These are phyloP conservation scores for Agapanthus africanus DNA, from an alignment of 106 monocot genomes.

Conservation along the genomic window DNA sequence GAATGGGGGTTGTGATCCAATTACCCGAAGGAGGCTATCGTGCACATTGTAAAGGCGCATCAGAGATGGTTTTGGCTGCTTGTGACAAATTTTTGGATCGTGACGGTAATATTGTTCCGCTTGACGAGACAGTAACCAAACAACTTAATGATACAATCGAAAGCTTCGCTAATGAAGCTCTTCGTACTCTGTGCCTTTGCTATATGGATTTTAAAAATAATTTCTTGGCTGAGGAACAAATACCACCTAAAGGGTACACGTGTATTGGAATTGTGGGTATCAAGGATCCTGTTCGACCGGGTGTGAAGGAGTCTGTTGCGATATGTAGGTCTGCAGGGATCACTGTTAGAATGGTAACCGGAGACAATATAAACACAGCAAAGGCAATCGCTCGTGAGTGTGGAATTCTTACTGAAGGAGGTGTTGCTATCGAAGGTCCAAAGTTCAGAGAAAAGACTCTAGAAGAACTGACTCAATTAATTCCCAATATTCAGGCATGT, in stretches of 20 bases:
- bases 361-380: conserved; percentile 41
- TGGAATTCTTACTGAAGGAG: conserved; percentile 38
- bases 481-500: conserved; percentile 37
- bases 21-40: conserved; percentile 28
- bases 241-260: conserved; percentile 29
- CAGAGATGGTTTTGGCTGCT: conserved; percentile 37
- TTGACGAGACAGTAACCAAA: conserved; percentile 14
- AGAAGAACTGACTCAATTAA: conserved; percentile 30
- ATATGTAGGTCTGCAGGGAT: conserved; percentile 37
- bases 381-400: conserved; percentile 44
- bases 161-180: conserved; percentile 38
- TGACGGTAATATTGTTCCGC: conserved; percentile 25
- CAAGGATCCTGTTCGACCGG: conserved; percentile 41
- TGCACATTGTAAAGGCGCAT: conserved; percentile 42
- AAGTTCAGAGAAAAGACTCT: conserved; percentile 33
- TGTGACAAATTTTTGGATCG: conserved; percentile 31
- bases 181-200: conserved; percentile 33
- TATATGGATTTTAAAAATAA: conserved; percentile 28
- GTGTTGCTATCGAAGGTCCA: conserved; percentile 39
- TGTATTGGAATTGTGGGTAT: conserved; percentile 47
- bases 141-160: conserved; percentile 29
- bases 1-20: conserved; percentile 28
- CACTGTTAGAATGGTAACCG: conserved; percentile 42
- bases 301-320: conserved; percentile 41
- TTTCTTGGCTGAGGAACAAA: conserved; percentile 21